A percentile compares a stretch with the other conserved stretches of the same genome.
Evolutionary conservation across 768 basidiomycete species (phyloP).

Genomic region (Mycena filopes): DNA sequence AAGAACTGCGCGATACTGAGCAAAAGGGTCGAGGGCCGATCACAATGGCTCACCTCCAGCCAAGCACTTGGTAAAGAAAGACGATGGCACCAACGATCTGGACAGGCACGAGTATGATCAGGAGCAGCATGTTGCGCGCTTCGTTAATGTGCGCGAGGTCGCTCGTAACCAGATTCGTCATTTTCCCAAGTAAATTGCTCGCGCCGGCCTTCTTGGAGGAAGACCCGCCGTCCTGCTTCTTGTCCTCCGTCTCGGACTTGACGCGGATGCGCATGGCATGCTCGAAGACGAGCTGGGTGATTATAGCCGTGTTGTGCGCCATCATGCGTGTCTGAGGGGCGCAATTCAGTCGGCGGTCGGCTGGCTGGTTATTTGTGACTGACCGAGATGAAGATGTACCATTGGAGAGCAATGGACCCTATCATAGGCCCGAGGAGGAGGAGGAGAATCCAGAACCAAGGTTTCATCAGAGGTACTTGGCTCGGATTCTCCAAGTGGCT

Average conservation of each 20-base stretch:
- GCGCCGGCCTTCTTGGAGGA: constrained; percentile 31
- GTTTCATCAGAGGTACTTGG: constrained; percentile 58
- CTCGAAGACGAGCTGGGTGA: constrained; percentile 56
- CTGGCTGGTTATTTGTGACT: neutral
- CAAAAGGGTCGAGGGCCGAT: no score
- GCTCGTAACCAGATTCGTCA: constrained; percentile 79
- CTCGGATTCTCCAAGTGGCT: constrained; percentile 71
- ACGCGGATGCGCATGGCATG: constrained; percentile 71
- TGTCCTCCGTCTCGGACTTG: constrained; percentile 50
- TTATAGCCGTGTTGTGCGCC: constrained; percentile 57
- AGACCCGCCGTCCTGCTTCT: neutral
- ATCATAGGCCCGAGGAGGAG: constrained; percentile 61
- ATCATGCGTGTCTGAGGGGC: constrained; percentile 58
- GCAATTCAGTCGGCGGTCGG: constrained; percentile 44
- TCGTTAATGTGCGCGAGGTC: constrained; percentile 47
- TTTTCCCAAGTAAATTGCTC: constrained; percentile 75
- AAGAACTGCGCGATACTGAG: constrained; percentile 48
- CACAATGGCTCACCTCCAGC: constrained; percentile 62
- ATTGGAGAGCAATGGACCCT: constrained; percentile 58
- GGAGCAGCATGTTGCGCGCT: constrained; percentile 1
- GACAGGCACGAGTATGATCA: constrained; percentile 44
- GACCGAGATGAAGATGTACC: constrained; percentile 63
- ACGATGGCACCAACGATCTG: constrained; percentile 49
- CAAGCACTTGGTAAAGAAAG: constrained; percentile 59
- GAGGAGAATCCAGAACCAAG: constrained; percentile 77